A percentile compares a stretch with the other conserved stretches of the same genome.
Evolutionary conservation across 441 rosid genomes (phyloP).

Genomic region (Flueggea neowawraea): DNA sequence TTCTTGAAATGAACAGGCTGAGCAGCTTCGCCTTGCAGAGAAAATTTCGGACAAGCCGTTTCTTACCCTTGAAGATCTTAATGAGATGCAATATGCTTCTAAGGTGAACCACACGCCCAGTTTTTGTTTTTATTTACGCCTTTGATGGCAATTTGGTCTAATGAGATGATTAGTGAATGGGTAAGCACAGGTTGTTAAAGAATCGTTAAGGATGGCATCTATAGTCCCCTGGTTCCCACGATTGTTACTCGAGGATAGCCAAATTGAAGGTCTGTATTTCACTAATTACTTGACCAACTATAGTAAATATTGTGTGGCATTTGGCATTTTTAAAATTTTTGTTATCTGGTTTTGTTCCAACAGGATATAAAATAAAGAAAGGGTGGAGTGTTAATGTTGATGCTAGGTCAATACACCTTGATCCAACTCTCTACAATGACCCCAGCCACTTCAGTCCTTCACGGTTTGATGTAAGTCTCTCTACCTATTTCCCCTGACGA

Average conservation of each 20-base stretch:
- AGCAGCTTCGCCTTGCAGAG: constrained; percentile 40
- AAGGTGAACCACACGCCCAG: constrained; percentile 33
- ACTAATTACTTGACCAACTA: too few species aligned
- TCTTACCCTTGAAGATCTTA: constrained; percentile 61
- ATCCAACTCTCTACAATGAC: constrained; percentile 37
- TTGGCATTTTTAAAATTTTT: too few species aligned
- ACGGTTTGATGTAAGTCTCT: constrained; percentile 57
- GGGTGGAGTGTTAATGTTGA: constrained; percentile 78
- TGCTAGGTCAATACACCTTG: constrained; percentile 65
- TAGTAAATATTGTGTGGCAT: not conserved
- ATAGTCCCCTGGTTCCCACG: constrained; percentile 88
- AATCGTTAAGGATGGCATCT: constrained; percentile 80
- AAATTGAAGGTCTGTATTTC: constrained; percentile 52
- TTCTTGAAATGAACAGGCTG: constrained; percentile 42
- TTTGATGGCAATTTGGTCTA: too few species aligned
- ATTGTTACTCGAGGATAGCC: constrained; percentile 54
- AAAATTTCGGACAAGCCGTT: constrained; percentile 24
- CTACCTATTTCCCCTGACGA: not conserved
- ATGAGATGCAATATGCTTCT: constrained; percentile 60
- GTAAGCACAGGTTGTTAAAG: constrained; percentile 57
- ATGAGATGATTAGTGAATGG: not conserved
- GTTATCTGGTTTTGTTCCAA: not conserved
- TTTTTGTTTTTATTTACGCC: not conserved
- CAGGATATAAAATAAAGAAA: constrained; percentile 55
- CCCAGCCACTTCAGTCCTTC: constrained; percentile 69